phyloP scores from a whole-genome alignment of 345 rosid genomes.

The Pistacia vera region DNA sequence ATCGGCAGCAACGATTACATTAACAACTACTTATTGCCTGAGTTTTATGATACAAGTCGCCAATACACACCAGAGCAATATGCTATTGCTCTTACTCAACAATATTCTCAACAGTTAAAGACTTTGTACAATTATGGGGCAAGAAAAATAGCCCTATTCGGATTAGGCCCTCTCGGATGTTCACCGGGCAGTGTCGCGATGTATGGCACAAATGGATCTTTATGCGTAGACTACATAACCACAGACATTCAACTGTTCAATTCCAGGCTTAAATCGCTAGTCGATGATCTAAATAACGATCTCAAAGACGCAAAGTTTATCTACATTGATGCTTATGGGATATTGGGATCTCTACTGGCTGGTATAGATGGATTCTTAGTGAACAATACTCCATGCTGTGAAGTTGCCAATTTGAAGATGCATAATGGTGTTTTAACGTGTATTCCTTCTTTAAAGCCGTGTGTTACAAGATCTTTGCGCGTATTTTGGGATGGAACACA shows the following conservation, averaged over 20 bases:
- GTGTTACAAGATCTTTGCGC: constrained; percentile 34
- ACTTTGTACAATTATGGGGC: constrained; percentile 35
- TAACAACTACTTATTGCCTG: constrained; percentile 38
- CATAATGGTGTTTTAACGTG: constrained; percentile 14
- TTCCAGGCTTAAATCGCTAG: constrained; percentile 17
- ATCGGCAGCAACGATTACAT: constrained; percentile 45
- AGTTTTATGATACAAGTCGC: constrained; percentile 19
- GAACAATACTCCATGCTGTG: neutral
- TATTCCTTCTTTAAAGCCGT: constrained; percentile 26
- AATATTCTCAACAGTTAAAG: constrained; percentile 32
- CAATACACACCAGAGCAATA: constrained; percentile 23
- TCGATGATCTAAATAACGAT: constrained; percentile 24
- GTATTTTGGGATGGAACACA: constrained; percentile 61
- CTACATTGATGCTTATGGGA: constrained; percentile 18
- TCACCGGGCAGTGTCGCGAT: constrained; percentile 15
- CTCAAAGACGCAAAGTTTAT: constrained; percentile 31
- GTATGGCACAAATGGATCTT: constrained; percentile 25
- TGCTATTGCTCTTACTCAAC: constrained; percentile 19
- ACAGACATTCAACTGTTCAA: constrained; percentile 25
- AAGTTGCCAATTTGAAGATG: neutral
- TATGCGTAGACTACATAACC: constrained; percentile 26
- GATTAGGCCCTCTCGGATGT: constrained; percentile 36
- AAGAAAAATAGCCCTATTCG: constrained; percentile 37
- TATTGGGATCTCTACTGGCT: neutral
- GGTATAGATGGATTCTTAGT: neutral